Percentiles rank a stretch among this genome's conserved stretches.
Evolutionary conservation across 2,329 filamentous ascomycete species (phyloP).

Genomic region (Penicillium freii): DNA sequence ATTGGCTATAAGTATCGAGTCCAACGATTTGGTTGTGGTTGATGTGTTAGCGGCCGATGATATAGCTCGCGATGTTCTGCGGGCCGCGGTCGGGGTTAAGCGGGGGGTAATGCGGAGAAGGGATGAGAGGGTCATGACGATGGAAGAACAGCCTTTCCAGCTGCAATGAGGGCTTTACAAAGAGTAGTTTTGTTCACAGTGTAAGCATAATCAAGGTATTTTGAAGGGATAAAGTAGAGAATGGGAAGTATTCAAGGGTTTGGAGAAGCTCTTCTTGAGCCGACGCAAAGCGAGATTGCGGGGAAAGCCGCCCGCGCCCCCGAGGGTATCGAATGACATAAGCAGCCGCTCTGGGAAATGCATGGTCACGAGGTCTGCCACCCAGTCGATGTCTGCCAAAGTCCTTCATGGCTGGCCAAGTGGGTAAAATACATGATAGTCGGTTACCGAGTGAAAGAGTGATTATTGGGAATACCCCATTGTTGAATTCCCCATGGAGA

Average conservation of each 20-base stretch:
- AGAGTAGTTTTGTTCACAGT: background rate
- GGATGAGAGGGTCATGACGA: conserved; percentile 38
- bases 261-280: conserved; percentile 24
- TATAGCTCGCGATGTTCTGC: conserved; percentile 30
- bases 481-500: background rate
- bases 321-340: conserved; percentile 7
- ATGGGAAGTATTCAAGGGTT: conserved; percentile 9
- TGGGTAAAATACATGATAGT: background rate
- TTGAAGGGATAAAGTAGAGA: conserved; percentile 3
- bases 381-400: background rate
- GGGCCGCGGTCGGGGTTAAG: conserved; percentile 31
- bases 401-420: background rate
- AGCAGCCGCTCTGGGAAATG: background rate
- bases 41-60: conserved; percentile 29
- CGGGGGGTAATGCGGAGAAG: conserved; percentile 43
- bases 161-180: conserved; percentile 6
- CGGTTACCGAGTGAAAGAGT: background rate
- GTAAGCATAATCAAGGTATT: conserved; percentile 11
- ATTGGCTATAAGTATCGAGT: conserved; percentile 91
- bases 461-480: too few relatives aligned
- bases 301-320: conserved; percentile 23
- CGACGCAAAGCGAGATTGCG: conserved; percentile 42
- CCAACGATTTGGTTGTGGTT: conserved; percentile 45
- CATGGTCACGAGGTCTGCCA: background rate
- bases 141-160: conserved; percentile 8